Evolutionary conservation across 306 rosid genomes (phyloP).

Genomic region (Quercus parvula): DNA sequence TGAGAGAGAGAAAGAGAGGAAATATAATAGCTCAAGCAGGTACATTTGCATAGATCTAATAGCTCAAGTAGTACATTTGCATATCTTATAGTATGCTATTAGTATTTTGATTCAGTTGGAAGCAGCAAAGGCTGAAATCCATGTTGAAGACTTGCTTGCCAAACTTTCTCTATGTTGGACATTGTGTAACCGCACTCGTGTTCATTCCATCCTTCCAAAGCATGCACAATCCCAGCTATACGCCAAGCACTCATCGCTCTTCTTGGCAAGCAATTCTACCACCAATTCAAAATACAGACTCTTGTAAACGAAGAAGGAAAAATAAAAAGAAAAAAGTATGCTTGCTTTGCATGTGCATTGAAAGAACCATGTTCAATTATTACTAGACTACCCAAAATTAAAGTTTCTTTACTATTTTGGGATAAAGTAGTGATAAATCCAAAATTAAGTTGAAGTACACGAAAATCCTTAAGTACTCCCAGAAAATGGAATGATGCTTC

Average conservation of each 20-base stretch:
- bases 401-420: slow-evolving; percentile 8
- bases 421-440: too few species aligned
- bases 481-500: fast-evolving
- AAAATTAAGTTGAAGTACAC: too few species aligned
- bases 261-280: slow-evolving; percentile 35
- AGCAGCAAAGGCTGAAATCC: slow-evolving; percentile 39
- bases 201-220: slow-evolving; percentile 33
- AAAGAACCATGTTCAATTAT: neutral
- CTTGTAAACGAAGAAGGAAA: neutral
- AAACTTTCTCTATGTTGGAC: slow-evolving; percentile 21
- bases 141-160: slow-evolving; percentile 40
- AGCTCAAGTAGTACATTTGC: too few species aligned
- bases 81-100: neutral
- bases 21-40: too few species aligned
- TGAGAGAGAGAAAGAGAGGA: too few species aligned
- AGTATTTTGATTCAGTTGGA: neutral
- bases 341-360: neutral
- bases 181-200: slow-evolving; percentile 38
- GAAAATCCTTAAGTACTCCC: too few species aligned
- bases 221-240: slow-evolving; percentile 34
- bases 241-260: slow-evolving; percentile 54
- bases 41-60: too few species aligned
- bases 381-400: neutral
- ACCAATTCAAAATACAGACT: neutral
- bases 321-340: neutral